Evolutionary conservation across 2,329 filamentous ascomycete species (phyloP), one percentile per base, ranked within the genome.

Genomic region (Diaporthe amygdali): DNA sequence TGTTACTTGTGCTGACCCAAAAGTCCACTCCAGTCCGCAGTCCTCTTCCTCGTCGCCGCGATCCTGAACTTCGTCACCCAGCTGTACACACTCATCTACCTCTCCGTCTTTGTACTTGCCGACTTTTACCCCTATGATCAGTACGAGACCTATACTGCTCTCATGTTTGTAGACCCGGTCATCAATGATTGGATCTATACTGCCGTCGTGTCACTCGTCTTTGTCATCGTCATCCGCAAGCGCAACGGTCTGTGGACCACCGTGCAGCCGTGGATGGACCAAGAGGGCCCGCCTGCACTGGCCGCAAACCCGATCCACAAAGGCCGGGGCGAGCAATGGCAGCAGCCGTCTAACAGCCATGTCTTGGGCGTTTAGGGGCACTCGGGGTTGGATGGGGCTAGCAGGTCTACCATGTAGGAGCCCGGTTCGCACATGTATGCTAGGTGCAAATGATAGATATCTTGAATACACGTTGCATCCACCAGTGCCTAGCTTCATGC

Each of bases 1-100:
- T 22, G 10, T 15, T 46, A 7, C n/a, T 39, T 34, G 22, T n/a
- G 59, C 47, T 32, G 15, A 37, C 12, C 25, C 12, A 14, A 12
- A 34, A 2, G 14, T 1, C 44, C 12, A 37, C 30, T 25, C 17
- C 54, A 78, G 78, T 70, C 73, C 6, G 63, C 83, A 76, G 17
- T 80, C 76, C 14, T 82, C 76, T 59, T 80, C 77, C 30, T 83
- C 74, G 22, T 79, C 76, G 56, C 80, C 74, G 61, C 80, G 74
- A n/a, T 78, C 71, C 69, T 81, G 51, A 66, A 77, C 74, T 73
- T 80, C 76, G 17, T 79, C 76, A 74, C 75, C 25, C 71, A 56
- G 34, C 37, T 71, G 14, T 75, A 72, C 68, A 22, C 12, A 7
- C 66, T 79, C 46, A 68, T 73, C 27, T 72, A 73, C 56, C 32